Base-by-base conservation (phyloP, 148 eudicot species). In the Arbutus unedo region DNA sequence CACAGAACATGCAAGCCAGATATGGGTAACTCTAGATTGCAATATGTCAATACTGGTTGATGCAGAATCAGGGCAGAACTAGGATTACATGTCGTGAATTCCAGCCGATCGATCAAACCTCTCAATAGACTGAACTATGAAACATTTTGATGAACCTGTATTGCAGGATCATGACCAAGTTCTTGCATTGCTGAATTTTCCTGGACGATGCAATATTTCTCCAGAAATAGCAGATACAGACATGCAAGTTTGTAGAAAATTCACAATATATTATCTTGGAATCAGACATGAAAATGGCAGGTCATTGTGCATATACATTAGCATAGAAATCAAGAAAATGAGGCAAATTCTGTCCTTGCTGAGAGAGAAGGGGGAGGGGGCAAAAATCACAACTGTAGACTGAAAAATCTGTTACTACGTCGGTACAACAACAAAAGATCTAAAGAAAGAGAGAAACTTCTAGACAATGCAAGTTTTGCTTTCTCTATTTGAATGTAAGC, bases 361-460 rank as follows among this genome's bases (percentile, higher is more conserved):
- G 6, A 19, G 21, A 60, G 66, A 0, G 11, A 23, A 15, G 6
- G 1, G 0, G 13, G 5, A 45, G 13, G 44, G n/a, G 21, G 16
- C 8, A 31, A 48, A 74, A 74, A 48, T 21, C 54, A 74, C 77
- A 74, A n/a, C 4, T 38, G 0, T 8, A 23, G 55, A 21, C 55
- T n/a, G 38, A 55, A 55, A 53, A 55, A 6, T 77, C 66, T 3
- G 48, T 38, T 38, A 55, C n/a, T 31, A 54, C 23, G 48, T 16
- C 54, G 43, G 43, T 77, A 77, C 80, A 77, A 77, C 64, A 74
- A 49, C 51, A 45, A 53, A 77, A 77, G 49, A 55, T 38, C 80
- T 4, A 0, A 11, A 8, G 54, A 49, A n/a, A 74, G 54, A 11
- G 31, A 48, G 48, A 2, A 21, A 1, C 9, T 1, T 13, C 5